phyloP scores from a whole-genome alignment of 768 basidiomycete species.

The Leccinum broughii region DNA sequence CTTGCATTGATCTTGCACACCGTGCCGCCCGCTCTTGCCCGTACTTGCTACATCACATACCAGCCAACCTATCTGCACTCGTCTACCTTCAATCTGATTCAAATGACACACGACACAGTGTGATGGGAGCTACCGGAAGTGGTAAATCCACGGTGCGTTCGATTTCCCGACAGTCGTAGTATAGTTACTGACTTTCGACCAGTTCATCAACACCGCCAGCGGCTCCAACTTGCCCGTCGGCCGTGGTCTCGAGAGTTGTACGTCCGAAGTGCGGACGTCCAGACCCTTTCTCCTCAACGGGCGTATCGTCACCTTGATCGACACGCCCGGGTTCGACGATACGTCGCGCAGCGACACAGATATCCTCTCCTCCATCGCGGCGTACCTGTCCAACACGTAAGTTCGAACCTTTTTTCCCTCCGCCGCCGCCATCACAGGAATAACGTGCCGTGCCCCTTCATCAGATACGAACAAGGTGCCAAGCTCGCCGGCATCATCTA shows the following conservation, averaged over 20 bases:
- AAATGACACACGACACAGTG: conserved; percentile 18
- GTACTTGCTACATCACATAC: too few species aligned
- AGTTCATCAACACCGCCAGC: conserved; percentile 59
- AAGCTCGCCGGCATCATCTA: conserved; percentile 55
- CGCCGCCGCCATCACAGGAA: neutral
- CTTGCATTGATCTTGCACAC: too few species aligned
- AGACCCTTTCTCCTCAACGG: conserved; percentile 48
- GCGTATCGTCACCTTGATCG: conserved; percentile 47
- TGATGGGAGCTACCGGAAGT: conserved; percentile 39
- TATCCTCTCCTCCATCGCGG: conserved; percentile 52
- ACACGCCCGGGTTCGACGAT: conserved; percentile 66
- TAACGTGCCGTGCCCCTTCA: neutral
- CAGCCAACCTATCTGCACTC: too few species aligned
- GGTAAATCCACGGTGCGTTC: conserved; percentile 37
- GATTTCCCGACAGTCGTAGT: neutral
- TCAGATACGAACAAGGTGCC: conserved; percentile 36
- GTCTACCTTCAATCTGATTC: too few species aligned
- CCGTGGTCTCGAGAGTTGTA: conserved; percentile 50
- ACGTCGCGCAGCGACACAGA: conserved; percentile 49
- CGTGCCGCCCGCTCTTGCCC: too few species aligned
- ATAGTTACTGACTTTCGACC: conserved; percentile 7
- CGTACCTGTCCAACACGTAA: conserved; percentile 35
- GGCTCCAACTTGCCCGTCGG: conserved; percentile 50
- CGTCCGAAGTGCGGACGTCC: conserved; percentile 44
- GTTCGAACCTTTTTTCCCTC: conserved; percentile 1